A percentile compares a stretch with the other conserved stretches of the same genome.
phyloP scores from a whole-genome alignment of 768 basidiomycete species.

The Mycena amicta region DNA sequence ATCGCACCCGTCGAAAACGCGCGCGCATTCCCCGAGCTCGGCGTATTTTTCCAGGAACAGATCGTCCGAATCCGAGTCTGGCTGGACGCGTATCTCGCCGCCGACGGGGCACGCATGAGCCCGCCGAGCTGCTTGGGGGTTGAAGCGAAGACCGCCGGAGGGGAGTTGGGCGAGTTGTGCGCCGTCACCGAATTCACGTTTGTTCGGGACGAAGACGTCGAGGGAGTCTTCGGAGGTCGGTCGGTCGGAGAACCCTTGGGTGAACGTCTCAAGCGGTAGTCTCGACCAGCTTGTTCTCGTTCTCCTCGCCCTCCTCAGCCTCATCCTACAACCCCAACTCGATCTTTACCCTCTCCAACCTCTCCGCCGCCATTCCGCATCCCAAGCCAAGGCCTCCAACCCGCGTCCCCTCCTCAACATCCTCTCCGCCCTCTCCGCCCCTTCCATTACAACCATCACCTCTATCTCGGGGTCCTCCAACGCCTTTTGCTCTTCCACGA shows the following conservation, averaged over 20 bases:
- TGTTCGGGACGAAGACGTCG: constrained; percentile 1
- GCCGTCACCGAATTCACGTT: too few species aligned
- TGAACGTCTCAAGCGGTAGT: not conserved
- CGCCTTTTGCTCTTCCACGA: not conserved
- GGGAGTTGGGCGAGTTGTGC: constrained; percentile 2
- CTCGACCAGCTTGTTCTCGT: too few species aligned
- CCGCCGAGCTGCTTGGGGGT: not conserved
- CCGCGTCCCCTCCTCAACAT: not conserved
- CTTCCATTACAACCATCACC: constrained; percentile 6
- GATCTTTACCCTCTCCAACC: too few species aligned
- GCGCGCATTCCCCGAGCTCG: constrained; percentile 77
- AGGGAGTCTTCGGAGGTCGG: not conserved
- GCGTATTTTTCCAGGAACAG: constrained; percentile 78
- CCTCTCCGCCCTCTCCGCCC: too few species aligned
- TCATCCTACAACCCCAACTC: too few species aligned
- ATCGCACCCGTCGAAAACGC: constrained; percentile 80
- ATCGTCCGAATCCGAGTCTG: constrained; percentile 50
- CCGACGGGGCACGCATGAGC: not conserved
- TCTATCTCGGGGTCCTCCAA: not conserved
- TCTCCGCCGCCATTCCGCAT: constrained; percentile 15
- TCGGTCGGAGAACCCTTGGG: not conserved
- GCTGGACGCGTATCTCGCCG: constrained; percentile 21
- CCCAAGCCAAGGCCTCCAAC: not conserved
- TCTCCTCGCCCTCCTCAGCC: too few species aligned
- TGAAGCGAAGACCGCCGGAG: constrained; percentile 9